Evolutionary conservation across 768 basidiomycete genomes (phyloP).

Genomic region (Suillus clintonianus): DNA sequence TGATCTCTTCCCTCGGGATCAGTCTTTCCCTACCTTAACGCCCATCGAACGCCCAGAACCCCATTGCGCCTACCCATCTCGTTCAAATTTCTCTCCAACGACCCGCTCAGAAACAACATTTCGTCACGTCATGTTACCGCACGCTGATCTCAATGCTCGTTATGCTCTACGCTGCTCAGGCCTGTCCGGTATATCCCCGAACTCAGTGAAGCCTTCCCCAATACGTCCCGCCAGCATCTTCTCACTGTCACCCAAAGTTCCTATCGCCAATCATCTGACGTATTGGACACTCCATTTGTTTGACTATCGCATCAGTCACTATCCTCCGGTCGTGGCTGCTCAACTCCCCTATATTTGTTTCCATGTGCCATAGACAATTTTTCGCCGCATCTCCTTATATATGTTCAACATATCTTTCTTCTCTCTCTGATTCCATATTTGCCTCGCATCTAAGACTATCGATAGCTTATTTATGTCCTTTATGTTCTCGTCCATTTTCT

Average conservation of each 20-base stretch:
- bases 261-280: constrained; percentile 22
- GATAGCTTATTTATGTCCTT: constrained; percentile 33
- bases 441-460: constrained; percentile 30
- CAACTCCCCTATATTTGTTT: constrained; percentile 24
- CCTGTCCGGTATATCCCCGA: constrained; percentile 10
- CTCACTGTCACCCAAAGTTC: constrained; percentile 16
- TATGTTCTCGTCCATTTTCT: constrained; percentile 11
- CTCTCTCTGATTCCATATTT: constrained; percentile 20
- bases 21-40: constrained; percentile 1
- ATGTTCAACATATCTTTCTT: constrained; percentile 14
- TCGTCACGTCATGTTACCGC: constrained; percentile 15
- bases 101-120: constrained; percentile 12
- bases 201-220: constrained; percentile 8
- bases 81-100: constrained; percentile 12
- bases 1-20: constrained; percentile 4
- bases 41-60: constrained; percentile 4
- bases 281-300: constrained; percentile 34
- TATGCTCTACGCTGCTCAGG: constrained; percentile 14
- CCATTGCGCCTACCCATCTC: constrained; percentile 5
- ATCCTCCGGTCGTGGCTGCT: constrained; percentile 13
- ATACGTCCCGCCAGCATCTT: constrained; percentile 18
- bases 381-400: constrained; percentile 15
- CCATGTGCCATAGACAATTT: constrained; percentile 32
- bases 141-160: constrained; percentile 14
- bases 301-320: constrained; percentile 20